A percentile compares a stretch with the other conserved stretches of the same genome.
These are phyloP conservation scores for Aureobasidium vineae DNA, from an alignment of 2,329 filamentous ascomycete genomes.

Conservation along the genomic window DNA sequence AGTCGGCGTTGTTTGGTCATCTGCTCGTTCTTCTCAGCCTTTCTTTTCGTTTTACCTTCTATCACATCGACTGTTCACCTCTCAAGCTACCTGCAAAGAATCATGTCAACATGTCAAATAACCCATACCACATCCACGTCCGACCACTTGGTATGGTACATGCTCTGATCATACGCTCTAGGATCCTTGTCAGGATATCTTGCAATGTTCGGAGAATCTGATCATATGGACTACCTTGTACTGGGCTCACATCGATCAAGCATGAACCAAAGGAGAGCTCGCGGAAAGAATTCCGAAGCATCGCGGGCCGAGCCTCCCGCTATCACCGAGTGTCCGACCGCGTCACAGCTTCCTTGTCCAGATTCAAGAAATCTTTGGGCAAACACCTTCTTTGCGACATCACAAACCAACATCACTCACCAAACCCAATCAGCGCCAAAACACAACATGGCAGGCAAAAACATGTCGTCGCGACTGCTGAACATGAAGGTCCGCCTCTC, in stretches of 20 bases:
- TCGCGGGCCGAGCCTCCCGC: neutral
- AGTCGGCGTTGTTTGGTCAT: slow-evolving; percentile 17
- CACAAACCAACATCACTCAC: neutral
- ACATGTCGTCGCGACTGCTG: slow-evolving; percentile 26
- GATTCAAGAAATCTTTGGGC: slow-evolving; percentile 13
- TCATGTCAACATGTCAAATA: neutral
- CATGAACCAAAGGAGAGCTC: neutral
- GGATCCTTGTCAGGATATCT: no score
- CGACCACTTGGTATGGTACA: no score
- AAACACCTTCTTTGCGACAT: neutral
- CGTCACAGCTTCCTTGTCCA: slow-evolving; percentile 10
- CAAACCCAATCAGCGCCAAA: neutral
- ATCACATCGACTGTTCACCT: neutral
- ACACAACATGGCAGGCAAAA: slow-evolving; percentile 14
- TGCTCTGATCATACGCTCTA: neutral
- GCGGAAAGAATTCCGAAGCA: slow-evolving; percentile 1
- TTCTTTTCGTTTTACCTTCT: neutral
- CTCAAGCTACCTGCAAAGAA: neutral
- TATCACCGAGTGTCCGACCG: neutral
- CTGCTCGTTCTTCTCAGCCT: neutral
- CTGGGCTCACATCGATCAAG: no score
- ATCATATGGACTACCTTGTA: neutral
- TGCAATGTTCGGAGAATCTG: neutral
- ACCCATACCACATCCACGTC: neutral
- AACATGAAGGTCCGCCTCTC: slow-evolving; percentile 24